Evolutionary conservation across 176 grass and related monocot species (phyloP).

Genomic region (Ampelocalamus luodianensis): DNA sequence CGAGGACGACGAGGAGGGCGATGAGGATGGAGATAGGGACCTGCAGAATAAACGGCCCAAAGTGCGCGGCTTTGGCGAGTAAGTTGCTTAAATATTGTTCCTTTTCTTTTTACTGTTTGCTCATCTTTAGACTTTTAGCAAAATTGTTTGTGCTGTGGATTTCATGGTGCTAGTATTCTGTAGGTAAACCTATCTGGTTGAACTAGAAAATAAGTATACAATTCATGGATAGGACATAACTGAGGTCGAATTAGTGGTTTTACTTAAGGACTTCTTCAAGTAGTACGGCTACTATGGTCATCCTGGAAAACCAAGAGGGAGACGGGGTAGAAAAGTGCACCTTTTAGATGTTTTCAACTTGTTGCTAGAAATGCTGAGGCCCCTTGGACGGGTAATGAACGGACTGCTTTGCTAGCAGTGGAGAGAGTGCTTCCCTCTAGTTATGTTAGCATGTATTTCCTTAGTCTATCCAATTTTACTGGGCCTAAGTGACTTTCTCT

Average conservation of each 20-base stretch:
- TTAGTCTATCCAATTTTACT: not conserved
- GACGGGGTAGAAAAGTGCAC: not conserved
- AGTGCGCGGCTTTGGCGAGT: constrained; percentile 72
- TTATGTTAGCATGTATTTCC: constrained; percentile 9
- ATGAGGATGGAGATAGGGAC: constrained; percentile 50
- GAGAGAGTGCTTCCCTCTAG: not conserved
- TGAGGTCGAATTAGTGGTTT: not conserved
- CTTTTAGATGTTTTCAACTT: not conserved
- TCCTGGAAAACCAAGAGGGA: not conserved
- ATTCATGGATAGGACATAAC: not conserved
- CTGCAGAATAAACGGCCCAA: constrained; percentile 81
- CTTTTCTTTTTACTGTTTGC: constrained; percentile 22
- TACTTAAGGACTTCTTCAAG: not conserved
- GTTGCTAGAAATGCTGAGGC: not conserved
- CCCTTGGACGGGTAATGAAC: not conserved
- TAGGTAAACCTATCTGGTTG: not conserved
- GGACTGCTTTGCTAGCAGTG: not conserved
- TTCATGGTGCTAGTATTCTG: constrained; percentile 5
- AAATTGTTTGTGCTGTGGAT: constrained; percentile 28
- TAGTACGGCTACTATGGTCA: not conserved
- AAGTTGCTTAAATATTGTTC: constrained; percentile 43
- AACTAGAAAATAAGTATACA: not conserved
- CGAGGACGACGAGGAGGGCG: constrained; percentile 26
- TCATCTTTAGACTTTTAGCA: constrained; percentile 1
- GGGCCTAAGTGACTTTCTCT: not conserved